phyloP scores from a whole-genome alignment of 2,329 filamentous ascomycete genomes.

The Periglandula ipomoeae region DNA sequence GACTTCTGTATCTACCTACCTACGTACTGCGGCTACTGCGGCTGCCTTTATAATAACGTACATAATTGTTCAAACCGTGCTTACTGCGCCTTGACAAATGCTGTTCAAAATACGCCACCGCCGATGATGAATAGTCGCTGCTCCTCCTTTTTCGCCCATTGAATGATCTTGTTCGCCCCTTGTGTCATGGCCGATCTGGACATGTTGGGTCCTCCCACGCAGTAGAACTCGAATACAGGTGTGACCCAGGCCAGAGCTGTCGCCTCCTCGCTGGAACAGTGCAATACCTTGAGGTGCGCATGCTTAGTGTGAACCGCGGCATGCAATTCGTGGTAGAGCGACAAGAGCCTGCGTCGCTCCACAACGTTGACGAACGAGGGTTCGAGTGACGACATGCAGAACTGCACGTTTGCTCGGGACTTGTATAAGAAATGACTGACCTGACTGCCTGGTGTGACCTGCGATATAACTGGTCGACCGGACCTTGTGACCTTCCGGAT shows the following conservation, averaged over 20 bases:
- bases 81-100: not conserved
- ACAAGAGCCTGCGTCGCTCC: slow-evolving; percentile 64
- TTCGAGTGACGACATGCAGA: slow-evolving; percentile 76
- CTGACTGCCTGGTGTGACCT: slow-evolving; percentile 71
- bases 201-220: slow-evolving; percentile 71
- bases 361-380: slow-evolving; percentile 54
- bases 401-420: slow-evolving; percentile 88
- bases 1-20: not conserved
- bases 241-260: slow-evolving; percentile 87
- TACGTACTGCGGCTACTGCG: not conserved
- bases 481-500: slow-evolving; percentile 63
- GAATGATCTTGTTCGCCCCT: slow-evolving; percentile 78
- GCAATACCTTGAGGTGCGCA: slow-evolving; percentile 76
- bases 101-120: slow-evolving; percentile 66
- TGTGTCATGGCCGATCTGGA: slow-evolving; percentile 62
- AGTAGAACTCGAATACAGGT: slow-evolving; percentile 87
- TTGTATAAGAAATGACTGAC: slow-evolving; percentile 95
- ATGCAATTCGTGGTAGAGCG: slow-evolving; percentile 78
- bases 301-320: slow-evolving; percentile 76
- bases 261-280: slow-evolving; percentile 64
- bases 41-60: not conserved
- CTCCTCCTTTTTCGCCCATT: slow-evolving; percentile 88
- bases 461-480: slow-evolving; percentile 62
- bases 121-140: slow-evolving; percentile 94
- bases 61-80: not conserved